phyloP scores from a whole-genome alignment of 108 stramenopile genomes.

The Fragilaria crotonensis region DNA sequence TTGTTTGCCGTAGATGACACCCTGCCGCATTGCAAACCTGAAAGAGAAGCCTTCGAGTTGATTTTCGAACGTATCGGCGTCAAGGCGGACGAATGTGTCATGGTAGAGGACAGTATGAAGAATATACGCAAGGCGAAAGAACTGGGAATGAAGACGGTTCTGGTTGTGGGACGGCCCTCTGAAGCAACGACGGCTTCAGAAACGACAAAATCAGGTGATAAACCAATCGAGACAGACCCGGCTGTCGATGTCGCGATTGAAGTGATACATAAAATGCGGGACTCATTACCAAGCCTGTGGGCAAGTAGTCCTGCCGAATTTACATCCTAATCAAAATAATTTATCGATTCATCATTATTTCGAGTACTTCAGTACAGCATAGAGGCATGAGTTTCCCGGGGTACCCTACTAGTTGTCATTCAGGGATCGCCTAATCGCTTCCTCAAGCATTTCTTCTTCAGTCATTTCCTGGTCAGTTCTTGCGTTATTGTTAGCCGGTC shows the following conservation, averaged over 20 bases:
- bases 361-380: no score
- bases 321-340: no score
- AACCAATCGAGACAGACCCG: slow-evolving; percentile 43
- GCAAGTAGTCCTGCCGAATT: no score
- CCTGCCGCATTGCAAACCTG: slow-evolving; percentile 79
- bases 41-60: slow-evolving; percentile 53
- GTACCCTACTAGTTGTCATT: slow-evolving; percentile 34
- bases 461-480: slow-evolving; percentile 53
- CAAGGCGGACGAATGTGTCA: slow-evolving; percentile 40
- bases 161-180: slow-evolving; percentile 34
- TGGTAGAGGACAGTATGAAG: slow-evolving; percentile 88
- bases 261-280: slow-evolving; percentile 42
- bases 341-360: no score
- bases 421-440: slow-evolving; percentile 83
- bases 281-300: slow-evolving; percentile 39
- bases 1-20: slow-evolving; percentile 80
- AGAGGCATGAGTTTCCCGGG: no score
- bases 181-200: slow-evolving; percentile 24
- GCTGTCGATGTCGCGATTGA: slow-evolving; percentile 61
- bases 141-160: slow-evolving; percentile 69
- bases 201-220: slow-evolving; percentile 44
- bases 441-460: slow-evolving; percentile 89
- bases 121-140: slow-evolving; percentile 64
- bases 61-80: slow-evolving; percentile 46
- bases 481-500: slow-evolving; percentile 1